Base-by-base conservation (phyloP, 2,329 filamentous ascomycete species). In the Phyllosticta citrichinensis region DNA sequence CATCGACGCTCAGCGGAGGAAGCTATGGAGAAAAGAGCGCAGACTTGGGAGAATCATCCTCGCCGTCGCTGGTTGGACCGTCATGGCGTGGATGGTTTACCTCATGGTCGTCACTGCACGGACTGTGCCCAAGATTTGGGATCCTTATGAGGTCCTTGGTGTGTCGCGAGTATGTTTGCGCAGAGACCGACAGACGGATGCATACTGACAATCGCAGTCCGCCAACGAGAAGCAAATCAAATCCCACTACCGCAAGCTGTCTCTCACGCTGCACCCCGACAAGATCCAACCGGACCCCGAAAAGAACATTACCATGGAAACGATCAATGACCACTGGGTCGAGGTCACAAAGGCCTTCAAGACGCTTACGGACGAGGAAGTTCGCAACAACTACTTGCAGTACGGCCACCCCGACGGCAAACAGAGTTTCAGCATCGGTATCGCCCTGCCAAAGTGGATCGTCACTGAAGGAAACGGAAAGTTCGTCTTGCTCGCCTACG, bases 301-400 rank as follows among this genome's bases (percentile, higher is more conserved):
- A 64, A 94, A 92, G 78, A 99, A 99, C 76, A 85, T 96, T 75
- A 99, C 94, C 0, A 68, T 86, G 60, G 91, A 97, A 67, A 82
- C 79, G 19, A 82, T 97, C 68, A 99, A 94, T 75, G 82, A 92
- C 63, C 82, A 87, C 73, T 99, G 94, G 78, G 91, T 97, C 61
- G 92, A 97, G 71, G 84, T 97, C 68, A 94, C 91, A 67, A 99
- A 99, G 79, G 94, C 94, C 6, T 99, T 97, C 82, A 96, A 99
- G 77, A 88, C 94, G 3, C 83, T 99, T 56, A 99, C 95, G 4
- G 94, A 99, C 71, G 95, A 99, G 76, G 94, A 97, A 52, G 83
- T 97, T 63, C 89, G 94, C 70, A 96, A 96, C 77, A 99, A 99
- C 79, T 99, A 89, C 75, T 86, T 96, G 58, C 89, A 96, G 74